Conservation (phyloP, 306 rosid genomes). For the Vigna hirtella region DNA sequence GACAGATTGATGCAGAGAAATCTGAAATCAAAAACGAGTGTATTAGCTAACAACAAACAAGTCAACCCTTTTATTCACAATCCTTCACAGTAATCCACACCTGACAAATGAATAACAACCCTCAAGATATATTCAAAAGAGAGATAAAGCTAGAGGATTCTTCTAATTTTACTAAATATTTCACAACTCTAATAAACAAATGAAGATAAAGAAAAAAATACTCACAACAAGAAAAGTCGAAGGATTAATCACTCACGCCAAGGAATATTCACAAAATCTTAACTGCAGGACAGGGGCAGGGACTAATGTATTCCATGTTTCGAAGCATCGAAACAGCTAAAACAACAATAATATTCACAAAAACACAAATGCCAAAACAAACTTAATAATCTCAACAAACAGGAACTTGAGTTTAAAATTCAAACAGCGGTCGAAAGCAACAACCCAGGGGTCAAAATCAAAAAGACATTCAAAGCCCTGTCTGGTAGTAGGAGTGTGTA, state of each 20-base stretch:
- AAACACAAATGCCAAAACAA: neutral
- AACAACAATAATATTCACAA: conserved; percentile 8
- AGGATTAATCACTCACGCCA: conserved; percentile 1
- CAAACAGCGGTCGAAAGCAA: conserved; percentile 32
- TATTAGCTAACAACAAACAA: conserved; percentile 29
- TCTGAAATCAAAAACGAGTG: conserved; percentile 44
- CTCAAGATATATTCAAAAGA: neutral
- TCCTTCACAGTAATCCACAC: conserved; percentile 6
- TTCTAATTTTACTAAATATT: conserved; percentile 7
- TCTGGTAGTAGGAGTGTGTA: conserved; percentile 29
- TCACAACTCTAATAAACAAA: neutral
- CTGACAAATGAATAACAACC: conserved; percentile 28
- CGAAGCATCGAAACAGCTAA: conserved; percentile 43
- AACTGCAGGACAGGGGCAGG: neutral
- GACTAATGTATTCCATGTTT: neutral
- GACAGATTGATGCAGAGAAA: conserved; percentile 31
- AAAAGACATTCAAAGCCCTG: conserved; percentile 29
- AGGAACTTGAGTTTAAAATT: neutral
- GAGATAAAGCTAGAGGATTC: neutral
- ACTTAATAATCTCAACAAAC: neutral
- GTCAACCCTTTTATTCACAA: conserved; percentile 12
- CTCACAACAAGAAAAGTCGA: neutral
- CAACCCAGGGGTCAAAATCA: conserved; percentile 46
- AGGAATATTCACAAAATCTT: neutral
- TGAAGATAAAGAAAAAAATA: neutral